Base-by-base conservation (phyloP, 208 protist genomes). In the Trichomonas vaginalis region DNA sequence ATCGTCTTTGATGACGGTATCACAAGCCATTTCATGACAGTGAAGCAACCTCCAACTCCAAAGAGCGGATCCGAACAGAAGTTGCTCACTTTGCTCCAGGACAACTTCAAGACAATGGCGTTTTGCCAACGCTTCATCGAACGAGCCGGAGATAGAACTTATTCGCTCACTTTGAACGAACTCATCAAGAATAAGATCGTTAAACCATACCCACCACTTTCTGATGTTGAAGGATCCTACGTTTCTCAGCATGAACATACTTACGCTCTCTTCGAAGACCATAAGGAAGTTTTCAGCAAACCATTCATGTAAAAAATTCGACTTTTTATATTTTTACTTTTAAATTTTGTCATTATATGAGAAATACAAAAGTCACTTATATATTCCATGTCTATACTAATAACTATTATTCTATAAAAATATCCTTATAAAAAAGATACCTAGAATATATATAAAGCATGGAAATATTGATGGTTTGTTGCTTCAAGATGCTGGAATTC, bases 141-240 rank as follows among this genome's bases (percentile, higher is more conserved):
- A 46, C 40, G 46, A 21, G 61, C 98, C 32, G 99, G 98, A 95
- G 97, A 98, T 49, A 98, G 98, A 70, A 97, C 97, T 49, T 98
- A 99, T 96, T 92, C 97, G 48, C 79, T 98, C n/a, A 97, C 97
- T 6, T 96, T 98, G 23, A 97, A 98, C 70, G 96, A 98, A 92
- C 96, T 98, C 47, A 96, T 96, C 86, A 97, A 98, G 48, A 45
- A 96, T 23, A 98, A 98, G 51, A 97, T 98, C 27, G 98, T 99
- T 37, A 97, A 98, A 95, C 97, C 98, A 27, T 99, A 99, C 96
- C 99, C 99, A 35, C 99, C 99, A 35, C 98, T 99, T 47, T 98
- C 97, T 88, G 99, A 99, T 97, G 96, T 98, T 46, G 98, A 98
- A 47, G 99, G 99, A 37, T 98, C 97, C 95, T 99, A 99, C 97